Evolutionary conservation across 2,329 filamentous ascomycete genomes (phyloP).

Genomic region (Colletotrichum somersetense): DNA sequence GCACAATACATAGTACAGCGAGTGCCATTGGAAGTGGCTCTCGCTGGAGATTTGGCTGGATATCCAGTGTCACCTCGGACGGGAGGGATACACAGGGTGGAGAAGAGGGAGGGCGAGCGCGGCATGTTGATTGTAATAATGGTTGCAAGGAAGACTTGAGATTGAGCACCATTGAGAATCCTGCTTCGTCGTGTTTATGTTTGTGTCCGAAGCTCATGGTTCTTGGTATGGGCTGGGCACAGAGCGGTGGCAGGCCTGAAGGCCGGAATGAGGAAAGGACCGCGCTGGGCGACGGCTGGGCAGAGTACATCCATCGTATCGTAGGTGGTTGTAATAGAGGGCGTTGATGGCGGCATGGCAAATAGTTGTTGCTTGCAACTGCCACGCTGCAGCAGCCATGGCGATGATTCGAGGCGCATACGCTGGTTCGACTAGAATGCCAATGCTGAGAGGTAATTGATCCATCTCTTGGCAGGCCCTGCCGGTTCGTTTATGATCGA

Average conservation of each 20-base stretch:
- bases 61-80: constrained; percentile 4
- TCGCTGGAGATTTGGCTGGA: constrained; percentile 12
- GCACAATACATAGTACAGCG: too few species aligned
- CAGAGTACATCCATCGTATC: neutral
- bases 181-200: neutral
- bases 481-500: constrained; percentile 9
- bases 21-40: constrained; percentile 30
- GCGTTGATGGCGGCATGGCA: constrained; percentile 13
- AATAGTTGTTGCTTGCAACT: neutral
- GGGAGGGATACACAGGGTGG: neutral
- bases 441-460: constrained; percentile 26
- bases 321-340: neutral
- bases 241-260: constrained; percentile 22
- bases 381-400: too few species aligned
- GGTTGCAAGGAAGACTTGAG: constrained; percentile 13
- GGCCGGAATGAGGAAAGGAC: neutral
- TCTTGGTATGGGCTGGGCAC: constrained; percentile 24
- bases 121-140: constrained; percentile 30
- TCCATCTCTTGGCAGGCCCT: constrained; percentile 30
- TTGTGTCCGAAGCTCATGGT: neutral
- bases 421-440: constrained; percentile 34
- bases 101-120: constrained; percentile 3
- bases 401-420: constrained; percentile 22
- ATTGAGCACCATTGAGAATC: neutral
- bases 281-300: constrained; percentile 34